These are phyloP conservation scores for Tetrapisispora arboricola DNA, from an alignment of 805 yeast genomes.

Conservation along the genomic window DNA sequence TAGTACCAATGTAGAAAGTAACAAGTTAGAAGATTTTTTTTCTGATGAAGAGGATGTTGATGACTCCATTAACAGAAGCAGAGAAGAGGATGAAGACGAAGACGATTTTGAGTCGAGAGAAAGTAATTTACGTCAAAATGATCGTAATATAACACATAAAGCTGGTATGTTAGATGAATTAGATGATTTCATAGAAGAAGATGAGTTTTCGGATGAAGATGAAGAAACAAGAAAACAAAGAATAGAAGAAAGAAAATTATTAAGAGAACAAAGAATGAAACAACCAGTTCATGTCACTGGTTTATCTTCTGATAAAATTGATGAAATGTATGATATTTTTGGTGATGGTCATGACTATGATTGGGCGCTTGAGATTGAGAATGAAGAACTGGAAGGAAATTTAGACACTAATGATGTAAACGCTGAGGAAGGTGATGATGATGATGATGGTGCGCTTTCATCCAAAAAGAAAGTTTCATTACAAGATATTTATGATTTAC, in stretches of 20 bases:
- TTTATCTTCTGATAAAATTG: slow-evolving; percentile 80
- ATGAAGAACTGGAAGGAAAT: slow-evolving; percentile 36
- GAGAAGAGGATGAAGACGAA: slow-evolving; percentile 25
- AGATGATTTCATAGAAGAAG: slow-evolving; percentile 96
- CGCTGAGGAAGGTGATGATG: slow-evolving; percentile 16
- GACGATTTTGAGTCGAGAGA: slow-evolving; percentile 8
- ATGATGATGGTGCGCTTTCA: slow-evolving; percentile 26
- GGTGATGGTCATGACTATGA: slow-evolving; percentile 97
- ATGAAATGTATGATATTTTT: slow-evolving; percentile 87
- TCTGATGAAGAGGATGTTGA: slow-evolving; percentile 26
- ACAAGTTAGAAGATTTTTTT: slow-evolving; percentile 33
- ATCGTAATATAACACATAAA: slow-evolving; percentile 24
- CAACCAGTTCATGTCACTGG: slow-evolving; percentile 49
- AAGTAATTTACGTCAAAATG: slow-evolving; percentile 12
- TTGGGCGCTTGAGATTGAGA: slow-evolving; percentile 83
- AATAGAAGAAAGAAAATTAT: slow-evolving; percentile 22
- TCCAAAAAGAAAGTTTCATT: slow-evolving; percentile 37
- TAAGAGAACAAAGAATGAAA: slow-evolving; percentile 36
- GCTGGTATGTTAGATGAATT: slow-evolving; percentile 59
- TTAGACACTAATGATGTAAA: slow-evolving; percentile 16
- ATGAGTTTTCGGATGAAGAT: slow-evolving; percentile 83
- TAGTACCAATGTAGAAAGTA: slow-evolving; percentile 9
- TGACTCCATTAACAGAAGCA: slow-evolving; percentile 26
- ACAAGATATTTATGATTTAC: slow-evolving; percentile 88
- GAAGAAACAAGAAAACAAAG: slow-evolving; percentile 39